These are phyloP conservation scores for Chaetoceros tenuissimus DNA, from an alignment of 108 stramenopile species.

Conservation along the genomic window DNA sequence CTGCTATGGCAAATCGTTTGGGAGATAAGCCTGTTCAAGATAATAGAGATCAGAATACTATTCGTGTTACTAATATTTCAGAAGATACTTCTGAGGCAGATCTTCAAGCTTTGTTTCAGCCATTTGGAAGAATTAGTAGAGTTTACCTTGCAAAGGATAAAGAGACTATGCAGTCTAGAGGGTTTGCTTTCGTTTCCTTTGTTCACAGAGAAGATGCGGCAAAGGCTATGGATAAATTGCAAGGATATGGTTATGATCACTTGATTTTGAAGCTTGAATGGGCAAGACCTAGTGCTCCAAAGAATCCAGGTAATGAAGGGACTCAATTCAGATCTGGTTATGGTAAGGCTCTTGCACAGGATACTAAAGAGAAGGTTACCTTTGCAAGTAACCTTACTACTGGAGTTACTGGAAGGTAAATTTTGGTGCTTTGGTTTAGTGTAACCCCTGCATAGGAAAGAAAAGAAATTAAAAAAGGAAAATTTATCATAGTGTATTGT, in stretches of 20 bases:
- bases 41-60: constrained; percentile 89
- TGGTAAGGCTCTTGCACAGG: constrained; percentile 96
- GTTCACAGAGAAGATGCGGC: constrained; percentile 87
- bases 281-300: constrained; percentile 92
- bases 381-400: constrained; percentile 92
- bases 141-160: constrained; percentile 97
- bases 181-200: constrained; percentile 96
- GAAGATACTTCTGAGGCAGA: constrained; percentile 96
- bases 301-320: constrained; percentile 67
- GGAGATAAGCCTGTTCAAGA: constrained; percentile 31
- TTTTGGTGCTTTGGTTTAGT: too few relatives aligned
- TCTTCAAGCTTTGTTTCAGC: constrained; percentile 87
- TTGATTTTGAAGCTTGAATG: constrained; percentile 99
- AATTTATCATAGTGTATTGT: too few relatives aligned
- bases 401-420: too few relatives aligned
- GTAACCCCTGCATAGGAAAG: too few relatives aligned
- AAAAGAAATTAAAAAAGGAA: too few relatives aligned
- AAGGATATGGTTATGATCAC: constrained; percentile 98
- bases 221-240: constrained; percentile 87
- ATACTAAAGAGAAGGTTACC: constrained; percentile 92
- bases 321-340: constrained; percentile 87
- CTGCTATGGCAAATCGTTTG: constrained; percentile 49
- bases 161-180: constrained; percentile 85
- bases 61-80: constrained; percentile 97
- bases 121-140: constrained; percentile 91